Evolutionary conservation across 2,329 filamentous ascomycete species (phyloP).

Genomic region (Atkinsonella texensis): DNA sequence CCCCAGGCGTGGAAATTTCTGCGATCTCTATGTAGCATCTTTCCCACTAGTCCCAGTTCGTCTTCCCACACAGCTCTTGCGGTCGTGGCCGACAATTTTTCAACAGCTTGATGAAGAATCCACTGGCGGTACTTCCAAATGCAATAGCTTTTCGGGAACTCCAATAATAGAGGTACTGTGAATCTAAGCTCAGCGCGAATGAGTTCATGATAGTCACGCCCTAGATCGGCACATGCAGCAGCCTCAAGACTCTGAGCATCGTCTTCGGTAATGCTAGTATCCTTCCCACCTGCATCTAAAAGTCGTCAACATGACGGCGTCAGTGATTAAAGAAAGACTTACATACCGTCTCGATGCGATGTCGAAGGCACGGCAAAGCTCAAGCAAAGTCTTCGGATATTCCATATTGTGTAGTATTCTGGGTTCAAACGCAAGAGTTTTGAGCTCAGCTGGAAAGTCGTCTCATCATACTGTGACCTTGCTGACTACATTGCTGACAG

Average conservation of each 20-base stretch:
- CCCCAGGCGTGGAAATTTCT: slow-evolving; percentile 97
- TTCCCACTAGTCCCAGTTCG: slow-evolving; percentile 70
- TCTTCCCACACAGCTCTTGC: slow-evolving; percentile 66
- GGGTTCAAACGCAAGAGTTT: slow-evolving; percentile 66
- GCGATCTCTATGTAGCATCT: slow-evolving; percentile 78
- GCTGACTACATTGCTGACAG: not conserved
- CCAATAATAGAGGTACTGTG: slow-evolving; percentile 69
- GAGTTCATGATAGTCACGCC: slow-evolving; percentile 15
- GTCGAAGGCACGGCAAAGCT: slow-evolving; percentile 24
- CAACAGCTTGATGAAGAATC: slow-evolving; percentile 62
- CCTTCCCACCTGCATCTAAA: not conserved
- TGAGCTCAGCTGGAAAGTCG: slow-evolving; percentile 25
- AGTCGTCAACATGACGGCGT: not conserved
- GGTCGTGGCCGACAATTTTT: slow-evolving; percentile 41
- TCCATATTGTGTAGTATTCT: slow-evolving; percentile 88
- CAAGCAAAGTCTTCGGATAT: slow-evolving; percentile 65
- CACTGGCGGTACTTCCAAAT: slow-evolving; percentile 95
- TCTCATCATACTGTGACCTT: not conserved
- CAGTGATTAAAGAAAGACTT: not conserved
- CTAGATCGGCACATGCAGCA: not conserved
- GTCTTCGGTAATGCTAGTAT: not conserved
- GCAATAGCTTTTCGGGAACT: slow-evolving; percentile 97
- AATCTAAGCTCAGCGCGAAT: slow-evolving; percentile 69
- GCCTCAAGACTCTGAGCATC: not conserved
- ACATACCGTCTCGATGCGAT: not conserved